Percentiles rank a stretch among this genome's conserved stretches.
These are phyloP conservation scores for Pilatotrama ljubarskyi DNA, from an alignment of 768 basidiomycete species.

Conservation along the genomic window DNA sequence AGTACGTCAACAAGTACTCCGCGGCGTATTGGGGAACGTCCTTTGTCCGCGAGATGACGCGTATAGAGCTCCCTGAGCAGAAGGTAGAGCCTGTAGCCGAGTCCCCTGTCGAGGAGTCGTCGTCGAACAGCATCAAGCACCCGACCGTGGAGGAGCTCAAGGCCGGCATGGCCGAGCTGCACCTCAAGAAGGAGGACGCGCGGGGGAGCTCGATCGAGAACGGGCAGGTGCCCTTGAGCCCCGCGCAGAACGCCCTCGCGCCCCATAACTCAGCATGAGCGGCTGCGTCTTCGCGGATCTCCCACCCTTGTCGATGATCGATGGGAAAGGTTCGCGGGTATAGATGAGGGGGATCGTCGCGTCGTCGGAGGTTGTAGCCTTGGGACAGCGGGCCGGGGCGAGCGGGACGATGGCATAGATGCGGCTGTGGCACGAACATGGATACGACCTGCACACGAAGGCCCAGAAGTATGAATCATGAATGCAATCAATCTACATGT, in stretches of 20 bases:
- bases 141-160: constrained; percentile 25
- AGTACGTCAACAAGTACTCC: constrained; percentile 92
- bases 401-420: neutral
- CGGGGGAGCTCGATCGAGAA: constrained; percentile 26
- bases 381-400: neutral
- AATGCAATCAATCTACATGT: constrained; percentile 10
- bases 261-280: constrained; percentile 16
- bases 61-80: constrained; percentile 45
- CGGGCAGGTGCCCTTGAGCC: constrained; percentile 26
- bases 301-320: neutral
- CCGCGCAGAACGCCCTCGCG: constrained; percentile 26
- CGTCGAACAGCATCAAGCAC: neutral
- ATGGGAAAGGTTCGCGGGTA: neutral
- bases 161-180: constrained; percentile 34
- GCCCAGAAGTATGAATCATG: neutral
- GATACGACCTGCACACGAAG: constrained; percentile 5
- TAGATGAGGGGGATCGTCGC: neutral
- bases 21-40: constrained; percentile 91
- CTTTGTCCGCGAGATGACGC: constrained; percentile 83
- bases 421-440: neutral
- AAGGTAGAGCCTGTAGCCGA: constrained; percentile 41
- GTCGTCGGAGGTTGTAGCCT: neutral
- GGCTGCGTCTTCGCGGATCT: too few relatives aligned
- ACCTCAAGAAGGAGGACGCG: constrained; percentile 27
- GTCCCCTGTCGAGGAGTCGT: constrained; percentile 6